phyloP scores from a whole-genome alignment of 441 rosid species.

The Euphorbia celastroides region DNA sequence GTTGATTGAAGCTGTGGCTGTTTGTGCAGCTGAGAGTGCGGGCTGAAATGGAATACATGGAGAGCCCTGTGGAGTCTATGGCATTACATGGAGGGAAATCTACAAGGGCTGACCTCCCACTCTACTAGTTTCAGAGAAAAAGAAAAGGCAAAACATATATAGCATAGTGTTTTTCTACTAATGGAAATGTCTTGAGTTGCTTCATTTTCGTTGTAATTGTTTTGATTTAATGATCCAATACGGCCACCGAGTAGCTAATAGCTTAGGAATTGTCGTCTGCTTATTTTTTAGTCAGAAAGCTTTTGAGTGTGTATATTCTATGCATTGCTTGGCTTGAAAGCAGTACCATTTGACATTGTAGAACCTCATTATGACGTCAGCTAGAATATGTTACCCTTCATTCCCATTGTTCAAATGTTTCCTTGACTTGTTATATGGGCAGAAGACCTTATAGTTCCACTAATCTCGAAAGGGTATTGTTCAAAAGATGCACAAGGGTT shows the following conservation, averaged over 20 bases:
- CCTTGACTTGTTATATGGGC: too few species aligned
- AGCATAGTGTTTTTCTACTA: slow-evolving; percentile 44
- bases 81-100: slow-evolving; percentile 21
- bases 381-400: background rate
- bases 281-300: background rate
- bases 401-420: background rate
- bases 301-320: background rate
- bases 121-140: slow-evolving; percentile 43
- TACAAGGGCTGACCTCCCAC: slow-evolving; percentile 32
- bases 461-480: background rate
- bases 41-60: slow-evolving; percentile 22
- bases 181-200: slow-evolving; percentile 44
- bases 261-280: slow-evolving; percentile 8
- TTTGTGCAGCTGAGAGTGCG: slow-evolving; percentile 31
- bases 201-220: slow-evolving; percentile 21
- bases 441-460: background rate
- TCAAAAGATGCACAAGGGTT: background rate
- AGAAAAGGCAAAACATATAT: slow-evolving; percentile 33
- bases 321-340: background rate
- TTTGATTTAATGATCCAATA: slow-evolving; percentile 19
- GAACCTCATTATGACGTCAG: background rate
- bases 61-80: slow-evolving; percentile 28
- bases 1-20: slow-evolving; percentile 27
- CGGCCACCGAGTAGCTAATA: slow-evolving; percentile 13
- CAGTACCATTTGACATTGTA: background rate